Evolutionary conservation across 257 asterid species (phyloP).

Genomic region (Solanum pennellii): DNA sequence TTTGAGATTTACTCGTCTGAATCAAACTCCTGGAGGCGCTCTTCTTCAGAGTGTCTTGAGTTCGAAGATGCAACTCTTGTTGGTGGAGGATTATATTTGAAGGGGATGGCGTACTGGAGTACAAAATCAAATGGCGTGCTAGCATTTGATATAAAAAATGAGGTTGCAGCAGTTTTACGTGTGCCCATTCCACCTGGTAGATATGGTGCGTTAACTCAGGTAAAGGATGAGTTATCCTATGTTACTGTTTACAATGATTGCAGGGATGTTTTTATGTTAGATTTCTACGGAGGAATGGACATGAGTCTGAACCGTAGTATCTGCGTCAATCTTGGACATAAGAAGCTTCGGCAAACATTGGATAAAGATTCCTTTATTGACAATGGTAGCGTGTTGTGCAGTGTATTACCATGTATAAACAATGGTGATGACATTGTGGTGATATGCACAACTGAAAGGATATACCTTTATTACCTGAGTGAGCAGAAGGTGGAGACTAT

Average conservation of each 20-base stretch:
- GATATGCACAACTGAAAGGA: neutral
- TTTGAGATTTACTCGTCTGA: slow-evolving; percentile 30
- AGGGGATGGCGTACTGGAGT: slow-evolving; percentile 29
- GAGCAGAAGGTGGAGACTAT: neutral
- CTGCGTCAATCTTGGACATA: neutral
- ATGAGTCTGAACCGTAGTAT: slow-evolving; percentile 10
- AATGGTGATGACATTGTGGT: neutral
- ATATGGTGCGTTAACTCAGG: slow-evolving; percentile 20
- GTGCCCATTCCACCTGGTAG: neutral
- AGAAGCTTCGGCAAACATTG: no score
- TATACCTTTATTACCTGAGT: neutral
- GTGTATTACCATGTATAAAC: neutral
- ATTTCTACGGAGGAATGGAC: slow-evolving; percentile 16
- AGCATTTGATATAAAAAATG: slow-evolving; percentile 16
- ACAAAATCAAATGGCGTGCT: slow-evolving; percentile 14
- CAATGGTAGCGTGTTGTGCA: slow-evolving; percentile 10
- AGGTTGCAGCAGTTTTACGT: slow-evolving; percentile 7
- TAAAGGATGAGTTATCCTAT: slow-evolving; percentile 30
- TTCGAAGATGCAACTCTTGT: neutral
- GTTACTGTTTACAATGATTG: neutral
- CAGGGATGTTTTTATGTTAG: neutral
- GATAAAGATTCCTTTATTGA: slow-evolving; percentile 12
- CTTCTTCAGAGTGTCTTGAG: neutral
- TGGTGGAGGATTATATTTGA: slow-evolving; percentile 18
- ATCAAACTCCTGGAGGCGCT: slow-evolving; percentile 12